Evolutionary conservation across 345 rosid genomes (phyloP), one percentile per base, ranked within the genome.

Genomic region (Litchi chinensis): DNA sequence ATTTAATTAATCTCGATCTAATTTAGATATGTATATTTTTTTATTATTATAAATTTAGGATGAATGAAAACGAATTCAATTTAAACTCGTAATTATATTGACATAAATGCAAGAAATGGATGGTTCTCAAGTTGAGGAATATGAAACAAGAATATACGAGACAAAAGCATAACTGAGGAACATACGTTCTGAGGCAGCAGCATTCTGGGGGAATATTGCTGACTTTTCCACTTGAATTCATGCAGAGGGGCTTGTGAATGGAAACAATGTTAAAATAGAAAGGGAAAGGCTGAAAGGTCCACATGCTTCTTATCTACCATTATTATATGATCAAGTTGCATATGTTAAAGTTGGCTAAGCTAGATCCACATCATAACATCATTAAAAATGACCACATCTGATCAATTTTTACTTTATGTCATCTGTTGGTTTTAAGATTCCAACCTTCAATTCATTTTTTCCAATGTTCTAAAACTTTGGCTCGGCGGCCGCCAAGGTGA

Each of bases 181-280:
- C 15, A 50, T 50, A 0, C 4, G 18, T 50, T 3, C 56, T 50
- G 56, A 16, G 56, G 15, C 15, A 50, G 56, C 56, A n/a, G 63
- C 63, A n/a, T 19, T 57, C 22, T 57, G 63, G 63, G 63, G 63
- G 22, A 57, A 54, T 54, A 54, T 54, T 54, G 65, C 65, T 60
- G 65, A 60, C 65, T n/a, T 2, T 9, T 60, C 57, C 54, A 57
- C 63, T 57, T 5, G 63, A 57, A 57, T n/a, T 57, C 24, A 57
- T 57, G 63, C 8, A 18, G 10, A 57, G 16, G 18, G 18, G 57
- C 18, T 52, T 52, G 16, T 52, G 57, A 52, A 46, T 46, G 52
- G 52, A 46, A 46, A 46, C 52, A 2, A 46, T 46, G 52, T 32
- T 41, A 8, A 41, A 41, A 41, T 41, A 8, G 9, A 41, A 41